Evolutionary conservation across 345 rosid genomes (phyloP), one percentile per base, ranked within the genome.

Genomic region (Citrus sp.): DNA sequence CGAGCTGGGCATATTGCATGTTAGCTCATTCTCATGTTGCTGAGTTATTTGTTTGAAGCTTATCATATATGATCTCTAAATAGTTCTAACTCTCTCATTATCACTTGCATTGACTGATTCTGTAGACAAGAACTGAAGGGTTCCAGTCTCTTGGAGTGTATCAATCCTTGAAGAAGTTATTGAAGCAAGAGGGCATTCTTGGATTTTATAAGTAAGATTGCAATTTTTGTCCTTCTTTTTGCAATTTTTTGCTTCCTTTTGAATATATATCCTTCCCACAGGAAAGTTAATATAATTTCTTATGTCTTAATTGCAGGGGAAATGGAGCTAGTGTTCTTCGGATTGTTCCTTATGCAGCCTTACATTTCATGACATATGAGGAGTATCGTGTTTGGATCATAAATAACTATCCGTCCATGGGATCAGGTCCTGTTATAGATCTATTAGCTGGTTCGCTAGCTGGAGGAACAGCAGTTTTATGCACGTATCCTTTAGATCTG

Each of bases 401-500:
- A 87, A 82, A 92, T 79, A 91, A 92, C 56, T 87, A 84, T 74
- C 79, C 88, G n/a, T 82, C 88, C 27, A 61, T 94, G 38, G 99
- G 98, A 74, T 87, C 97, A 67, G 97, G 99, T 59, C 97, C 98
- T 32, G 76, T 94, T 67, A 76, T 92, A 78, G 99, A 96, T 92
- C 93, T 96, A 37, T 82, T 96, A 79, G 99, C 99, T 80, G 99
- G 99, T 73, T 88, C 99, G 42, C 87, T 86, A 70, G 92, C 99
- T 80, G 99, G 99, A 34, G 99, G 99, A 82, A 96, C 98, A 63
- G 98, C 99, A 46, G 99, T 94, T 24, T 83, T 96, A 72, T 96
- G 97, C 88, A 94, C 97, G 7, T 96, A 96, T 54, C 99, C 99
- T 34, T 86, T 96, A 61, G 98, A 96, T 86, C 83, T 96, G 82